These are phyloP conservation scores for Fusarium ramigenum DNA, from an alignment of 2,329 filamentous ascomycete species.

Conservation along the genomic window DNA sequence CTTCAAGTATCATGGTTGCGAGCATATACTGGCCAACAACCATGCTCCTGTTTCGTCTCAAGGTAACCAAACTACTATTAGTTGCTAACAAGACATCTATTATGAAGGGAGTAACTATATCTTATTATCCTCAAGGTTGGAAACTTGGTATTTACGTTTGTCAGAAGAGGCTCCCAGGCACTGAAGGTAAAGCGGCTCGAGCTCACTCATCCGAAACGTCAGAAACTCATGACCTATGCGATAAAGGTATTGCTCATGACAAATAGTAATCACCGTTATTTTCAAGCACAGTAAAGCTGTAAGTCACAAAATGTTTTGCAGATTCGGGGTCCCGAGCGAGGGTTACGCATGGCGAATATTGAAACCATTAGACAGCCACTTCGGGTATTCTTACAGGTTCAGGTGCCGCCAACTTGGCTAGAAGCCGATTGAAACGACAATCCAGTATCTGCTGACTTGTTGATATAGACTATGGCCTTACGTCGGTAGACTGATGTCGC, in stretches of 20 bases:
- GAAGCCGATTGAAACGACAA: not conserved
- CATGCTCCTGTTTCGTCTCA: not conserved
- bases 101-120: not conserved
- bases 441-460: not conserved
- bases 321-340: constrained; percentile 17
- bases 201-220: not conserved
- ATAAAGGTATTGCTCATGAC: not conserved
- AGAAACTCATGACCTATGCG: not conserved
- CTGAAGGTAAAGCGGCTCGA: constrained; percentile 6
- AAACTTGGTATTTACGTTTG: not conserved
- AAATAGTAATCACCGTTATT: not conserved
- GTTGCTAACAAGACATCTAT: too few species aligned
- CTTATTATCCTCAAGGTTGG: not conserved
- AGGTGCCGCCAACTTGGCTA: not conserved
- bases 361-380: not conserved
- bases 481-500: not conserved
- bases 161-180: not conserved
- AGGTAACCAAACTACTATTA: not conserved
- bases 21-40: not conserved
- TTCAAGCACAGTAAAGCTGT: not conserved
- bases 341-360: constrained; percentile 9
- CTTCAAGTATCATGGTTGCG: not conserved
- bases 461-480: not conserved
- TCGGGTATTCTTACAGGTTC: not conserved
- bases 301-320: not conserved